Evolutionary conservation across 345 rosid genomes (phyloP), one percentile per base, ranked within the genome.

Genomic region (Brassica carinata): DNA sequence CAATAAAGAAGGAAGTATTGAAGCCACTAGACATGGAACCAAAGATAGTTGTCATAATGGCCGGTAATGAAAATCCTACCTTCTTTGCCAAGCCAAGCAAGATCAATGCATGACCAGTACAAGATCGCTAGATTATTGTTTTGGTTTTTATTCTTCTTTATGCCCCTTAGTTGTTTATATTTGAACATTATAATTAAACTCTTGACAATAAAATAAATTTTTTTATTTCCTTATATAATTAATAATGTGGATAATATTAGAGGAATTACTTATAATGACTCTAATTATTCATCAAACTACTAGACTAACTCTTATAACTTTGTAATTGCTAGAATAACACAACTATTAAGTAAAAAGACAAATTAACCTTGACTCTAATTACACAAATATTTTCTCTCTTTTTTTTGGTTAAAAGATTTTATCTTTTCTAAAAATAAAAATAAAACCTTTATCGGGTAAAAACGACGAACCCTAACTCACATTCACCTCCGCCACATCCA

Each of bases 1-100:
- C 65, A n/a, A 55, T 17, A 3, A 75, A 73, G 34, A 79, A 43
- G 26, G 71, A 45, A n/a, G 69, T 69, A 57, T 30, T 77, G 82
- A 67, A 58, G 72, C 75, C 81, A 62, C 40, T 40, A 43, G 92
- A 91, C 33, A 85, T 83, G 88, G 93, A 89, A 77, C 90, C 90
- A 4, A 87, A 87, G 85, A 84, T 91, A 74, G 93, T 87, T 18
- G 93, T 91, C 62, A 82, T 91, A 64, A 88, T 91, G 96, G 86
- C 96, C 13, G 92, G 93, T 40, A 87, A 91, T 71, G 77, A 83
- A 17, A 83, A 73, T 34, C 93, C 96, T 27, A 88, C 88, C 6
- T 88, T 71, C 85, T 79, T 91, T 57, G 96, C 93, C 10, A 82
- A 83, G 71, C 93, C 84, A 81, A 8, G 69, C 14, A 76, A 81